Conservation (phyloP, 2,329 filamentous ascomycete genomes). For the Colletotrichum spinosum region DNA sequence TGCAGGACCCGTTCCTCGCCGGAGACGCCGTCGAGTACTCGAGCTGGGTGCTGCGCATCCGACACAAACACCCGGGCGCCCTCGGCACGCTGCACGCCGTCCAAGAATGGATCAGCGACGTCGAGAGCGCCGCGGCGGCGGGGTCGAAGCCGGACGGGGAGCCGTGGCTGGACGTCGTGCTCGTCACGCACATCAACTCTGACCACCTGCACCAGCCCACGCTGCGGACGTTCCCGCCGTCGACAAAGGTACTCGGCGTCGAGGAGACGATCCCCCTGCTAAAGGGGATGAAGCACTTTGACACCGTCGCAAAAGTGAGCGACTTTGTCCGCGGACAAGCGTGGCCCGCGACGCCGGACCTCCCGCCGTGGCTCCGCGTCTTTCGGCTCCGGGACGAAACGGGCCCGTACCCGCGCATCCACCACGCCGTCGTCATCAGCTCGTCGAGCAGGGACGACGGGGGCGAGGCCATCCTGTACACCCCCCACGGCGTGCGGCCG, state of each 20-base stretch:
- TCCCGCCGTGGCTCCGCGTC: conserved; percentile 13
- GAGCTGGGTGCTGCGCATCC: conserved; percentile 3
- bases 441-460: not conserved
- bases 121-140: conserved; percentile 1
- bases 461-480: conserved; percentile 14
- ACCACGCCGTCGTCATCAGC: conserved; percentile 11
- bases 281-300: conserved; percentile 18
- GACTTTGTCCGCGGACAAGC: conserved; percentile 9
- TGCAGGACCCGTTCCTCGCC: conserved; percentile 48
- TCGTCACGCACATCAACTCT: conserved; percentile 18
- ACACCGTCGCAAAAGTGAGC: not conserved
- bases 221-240: conserved; percentile 3
- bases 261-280: not conserved
- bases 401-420: not conserved
- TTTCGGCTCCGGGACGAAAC: conserved; percentile 11
- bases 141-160: not conserved
- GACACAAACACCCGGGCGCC: not conserved
- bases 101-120: not conserved
- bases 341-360: conserved; percentile 15
- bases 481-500: conserved; percentile 13
- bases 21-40: conserved; percentile 25
- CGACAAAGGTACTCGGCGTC: conserved; percentile 4
- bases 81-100: not conserved
- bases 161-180: conserved; percentile 20
- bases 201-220: conserved; percentile 26